Base-by-base conservation (phyloP, 164 flowering plant genomes). In the Magnolia officinalis region DNA sequence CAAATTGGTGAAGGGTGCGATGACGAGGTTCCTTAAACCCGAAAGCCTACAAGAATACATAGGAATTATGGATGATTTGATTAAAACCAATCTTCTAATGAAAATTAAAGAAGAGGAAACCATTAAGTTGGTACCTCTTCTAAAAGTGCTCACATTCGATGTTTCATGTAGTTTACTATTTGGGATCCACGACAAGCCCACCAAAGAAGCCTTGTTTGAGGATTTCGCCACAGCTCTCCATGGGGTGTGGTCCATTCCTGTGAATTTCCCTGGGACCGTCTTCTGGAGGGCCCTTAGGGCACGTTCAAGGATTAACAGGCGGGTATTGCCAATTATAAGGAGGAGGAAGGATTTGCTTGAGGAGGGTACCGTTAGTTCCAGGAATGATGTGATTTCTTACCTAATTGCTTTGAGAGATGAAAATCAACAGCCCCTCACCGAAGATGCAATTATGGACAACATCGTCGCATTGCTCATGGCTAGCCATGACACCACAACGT, bases 11-110 rank as follows among this genome's bases (percentile, higher is more conserved):
- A 74, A 72, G 72, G 75, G 73, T 9, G 80, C 80, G 5, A 49
- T 77, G 75, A 23, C 61, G 61, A 75, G 77, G 63, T 81, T 81
- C 72, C 68, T 81, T 16, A 78, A 73, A 68, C 83, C 80, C 1
- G 83, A 77, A 61, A 81, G 73, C 72, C 78, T 81, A 65, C 80
- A 68, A 71, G 67, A 63, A n/a, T 75, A 72, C 58, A 45, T 78
- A 24, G 71, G 65, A 49, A 45, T 45, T 18, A 74, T 80, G 75
- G 78, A 77, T n/a, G 78, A 72, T 1, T 51, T 77, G 72, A 29
- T 81, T 10, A 74, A 72, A 69, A 49, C 63, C 23, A n/a, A 72
- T 23, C 9, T 80, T 50, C 52, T 16, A 2, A 50, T 1, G 19
- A 76, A 73, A 73, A 72, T 67, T 20, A 50, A 67, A 63, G 80